Percentiles rank a stretch among this genome's conserved stretches.
These are phyloP conservation scores for Xylariomycetidae sp. DNA, from an alignment of 2,329 filamentous ascomycete species.

Conservation along the genomic window DNA sequence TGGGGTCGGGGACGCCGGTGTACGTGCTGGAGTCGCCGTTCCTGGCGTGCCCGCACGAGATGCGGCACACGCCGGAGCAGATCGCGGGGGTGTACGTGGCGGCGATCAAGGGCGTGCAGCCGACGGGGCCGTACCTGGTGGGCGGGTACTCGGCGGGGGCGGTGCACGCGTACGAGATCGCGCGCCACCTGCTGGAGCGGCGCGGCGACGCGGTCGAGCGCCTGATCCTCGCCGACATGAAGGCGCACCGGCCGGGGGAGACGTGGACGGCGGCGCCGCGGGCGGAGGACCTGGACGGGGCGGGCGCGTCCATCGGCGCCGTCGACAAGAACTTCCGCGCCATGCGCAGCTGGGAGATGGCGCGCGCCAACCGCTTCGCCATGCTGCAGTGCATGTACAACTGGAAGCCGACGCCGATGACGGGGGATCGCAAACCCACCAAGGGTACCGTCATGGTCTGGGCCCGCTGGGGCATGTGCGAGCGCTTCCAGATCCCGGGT, in stretches of 20 bases:
- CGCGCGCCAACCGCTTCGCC: slow-evolving; percentile 4
- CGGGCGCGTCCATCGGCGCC: background rate
- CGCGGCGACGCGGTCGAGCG: slow-evolving; percentile 12
- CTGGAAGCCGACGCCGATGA: slow-evolving; percentile 11
- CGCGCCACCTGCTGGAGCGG: slow-evolving; percentile 14
- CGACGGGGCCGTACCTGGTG: slow-evolving; percentile 19
- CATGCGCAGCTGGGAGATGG: slow-evolving; percentile 3
- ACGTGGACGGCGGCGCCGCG: slow-evolving; percentile 5
- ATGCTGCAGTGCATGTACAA: slow-evolving; percentile 10
- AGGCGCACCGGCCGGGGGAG: slow-evolving; percentile 8
- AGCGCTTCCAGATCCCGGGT: slow-evolving; percentile 5
- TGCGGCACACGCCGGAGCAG: slow-evolving; percentile 13
- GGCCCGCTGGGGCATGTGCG: slow-evolving; percentile 8
- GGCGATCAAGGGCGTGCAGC: slow-evolving; percentile 14
- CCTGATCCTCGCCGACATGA: slow-evolving; percentile 18
- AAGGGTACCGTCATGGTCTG: slow-evolving; percentile 11
- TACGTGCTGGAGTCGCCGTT: slow-evolving; percentile 26
- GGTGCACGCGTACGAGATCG: slow-evolving; percentile 19
- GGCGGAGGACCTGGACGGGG: slow-evolving; percentile 6
- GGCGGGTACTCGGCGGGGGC: slow-evolving; percentile 20
- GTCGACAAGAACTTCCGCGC: slow-evolving; percentile 5
- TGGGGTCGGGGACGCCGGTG: slow-evolving; percentile 16
- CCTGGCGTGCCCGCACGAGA: slow-evolving; percentile 14
- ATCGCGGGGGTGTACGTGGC: slow-evolving; percentile 14
- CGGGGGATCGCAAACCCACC: slow-evolving; percentile 1